A percentile compares a stretch with the other conserved stretches of the same genome.
Conservation (phyloP, 2,329 filamentous ascomycete species). For the Hirsutella rhossiliensis region DNA sequence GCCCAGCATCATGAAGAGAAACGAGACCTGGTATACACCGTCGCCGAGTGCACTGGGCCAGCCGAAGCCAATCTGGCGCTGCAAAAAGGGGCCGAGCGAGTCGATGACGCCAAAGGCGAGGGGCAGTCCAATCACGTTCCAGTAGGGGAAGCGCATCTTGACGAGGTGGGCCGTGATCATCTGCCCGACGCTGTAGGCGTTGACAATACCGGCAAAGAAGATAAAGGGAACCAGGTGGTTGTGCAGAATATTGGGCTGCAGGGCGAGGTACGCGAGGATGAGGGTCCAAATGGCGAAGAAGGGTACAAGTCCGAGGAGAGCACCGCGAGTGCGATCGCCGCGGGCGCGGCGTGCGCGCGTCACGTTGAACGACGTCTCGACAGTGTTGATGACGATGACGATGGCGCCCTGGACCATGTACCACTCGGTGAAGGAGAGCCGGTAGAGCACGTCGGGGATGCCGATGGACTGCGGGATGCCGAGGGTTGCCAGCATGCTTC, state of each 20-base stretch:
- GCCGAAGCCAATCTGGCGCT: constrained; percentile 47
- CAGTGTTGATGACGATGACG: constrained; percentile 75
- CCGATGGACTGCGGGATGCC: constrained; percentile 52
- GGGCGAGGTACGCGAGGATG: constrained; percentile 65
- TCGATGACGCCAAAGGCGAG: constrained; percentile 71
- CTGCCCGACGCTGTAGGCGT: constrained; percentile 88
- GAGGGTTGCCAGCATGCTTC: constrained; percentile 60
- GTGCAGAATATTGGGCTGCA: constrained; percentile 74
- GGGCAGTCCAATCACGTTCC: constrained; percentile 72
- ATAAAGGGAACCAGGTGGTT: constrained; percentile 81
- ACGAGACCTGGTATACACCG: constrained; percentile 79
- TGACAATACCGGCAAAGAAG: constrained; percentile 79
- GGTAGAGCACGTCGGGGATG: constrained; percentile 61
- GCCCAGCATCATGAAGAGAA: constrained; percentile 80
- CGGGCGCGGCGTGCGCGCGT: constrained; percentile 66
- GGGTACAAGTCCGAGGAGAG: constrained; percentile 73
- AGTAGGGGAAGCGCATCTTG: constrained; percentile 77
- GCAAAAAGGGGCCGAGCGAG: constrained; percentile 58
- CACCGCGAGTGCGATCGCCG: constrained; percentile 58
- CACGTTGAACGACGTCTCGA: constrained; percentile 71
- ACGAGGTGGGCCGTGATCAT: constrained; percentile 94
- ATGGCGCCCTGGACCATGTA: constrained; percentile 79
- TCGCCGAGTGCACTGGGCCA: constrained; percentile 68
- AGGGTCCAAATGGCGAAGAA: constrained; percentile 70
- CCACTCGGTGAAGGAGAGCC: constrained; percentile 81